Evolutionary conservation across 441 rosid species (phyloP).

Genomic region (Eutrema salsugineum): DNA sequence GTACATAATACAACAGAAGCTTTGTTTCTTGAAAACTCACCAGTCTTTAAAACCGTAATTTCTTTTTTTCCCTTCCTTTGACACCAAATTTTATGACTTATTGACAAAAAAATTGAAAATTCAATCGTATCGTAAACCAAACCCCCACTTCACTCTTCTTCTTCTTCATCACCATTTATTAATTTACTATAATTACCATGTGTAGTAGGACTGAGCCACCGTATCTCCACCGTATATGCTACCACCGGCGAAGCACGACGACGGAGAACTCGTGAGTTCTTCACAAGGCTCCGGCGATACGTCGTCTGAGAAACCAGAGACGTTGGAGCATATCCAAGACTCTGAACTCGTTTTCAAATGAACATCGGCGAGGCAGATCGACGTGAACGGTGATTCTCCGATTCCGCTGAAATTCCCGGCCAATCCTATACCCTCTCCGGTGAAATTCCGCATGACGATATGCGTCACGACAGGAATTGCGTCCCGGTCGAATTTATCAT

Average conservation of each 20-base stretch:
- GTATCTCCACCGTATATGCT: slow-evolving; percentile 9
- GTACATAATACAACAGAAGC: slow-evolving; percentile 49
- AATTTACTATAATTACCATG: slow-evolving; percentile 10
- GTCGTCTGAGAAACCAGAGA: slow-evolving; percentile 58
- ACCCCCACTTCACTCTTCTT: slow-evolving; percentile 1
- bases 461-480: slow-evolving; percentile 56
- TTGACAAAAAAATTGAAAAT: slow-evolving; percentile 31
- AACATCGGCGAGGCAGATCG: slow-evolving; percentile 60
- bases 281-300: slow-evolving; percentile 71
- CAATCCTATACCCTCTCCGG: slow-evolving; percentile 47
- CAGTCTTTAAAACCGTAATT: not conserved
- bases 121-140: slow-evolving; percentile 30
- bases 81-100: slow-evolving; percentile 28
- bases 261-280: slow-evolving; percentile 40
- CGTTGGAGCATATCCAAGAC: slow-evolving; percentile 64
- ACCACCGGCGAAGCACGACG: slow-evolving; percentile 5
- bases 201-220: slow-evolving; percentile 10
- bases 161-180: slow-evolving; percentile 1
- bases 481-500: slow-evolving; percentile 58
- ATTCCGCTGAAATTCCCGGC: slow-evolving; percentile 78
- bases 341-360: slow-evolving; percentile 40
- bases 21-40: slow-evolving; percentile 19
- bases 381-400: slow-evolving; percentile 60
- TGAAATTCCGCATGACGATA: slow-evolving; percentile 46
- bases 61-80: not conserved